Evolutionary conservation across 257 asterid species (phyloP).

Genomic region (Agastache rugosa): DNA sequence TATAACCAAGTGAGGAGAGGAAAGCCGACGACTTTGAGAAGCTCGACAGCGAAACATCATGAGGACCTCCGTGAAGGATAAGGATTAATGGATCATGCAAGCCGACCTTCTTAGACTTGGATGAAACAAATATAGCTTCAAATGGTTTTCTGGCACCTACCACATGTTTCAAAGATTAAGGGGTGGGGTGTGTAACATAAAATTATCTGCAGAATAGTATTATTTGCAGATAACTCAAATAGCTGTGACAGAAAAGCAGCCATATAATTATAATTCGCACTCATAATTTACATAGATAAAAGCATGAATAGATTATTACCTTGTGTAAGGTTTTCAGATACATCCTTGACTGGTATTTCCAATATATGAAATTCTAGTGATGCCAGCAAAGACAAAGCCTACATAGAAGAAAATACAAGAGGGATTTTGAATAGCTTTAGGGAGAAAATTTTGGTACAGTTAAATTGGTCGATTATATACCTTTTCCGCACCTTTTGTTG

Average conservation of each 20-base stretch:
- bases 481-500: conserved; percentile 63
- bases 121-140: conserved; percentile 93
- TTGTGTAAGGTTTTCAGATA: conserved; percentile 53
- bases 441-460: conserved; percentile 2
- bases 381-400: conserved; percentile 69
- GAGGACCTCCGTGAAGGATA: conserved; percentile 95
- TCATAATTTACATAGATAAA: not conserved
- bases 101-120: conserved; percentile 51
- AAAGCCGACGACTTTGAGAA: conserved; percentile 83
- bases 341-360: conserved; percentile 66
- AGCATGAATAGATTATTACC: conserved; percentile 40
- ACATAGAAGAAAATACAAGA: conserved; percentile 27
- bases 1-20: conserved; percentile 82
- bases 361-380: conserved; percentile 56
- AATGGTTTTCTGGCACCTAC: conserved; percentile 79
- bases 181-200: not conserved
- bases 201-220: not conserved
- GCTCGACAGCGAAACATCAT: conserved; percentile 64
- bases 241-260: not conserved
- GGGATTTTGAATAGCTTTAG: conserved; percentile 1
- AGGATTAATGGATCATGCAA: conserved; percentile 66
- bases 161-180: not conserved
- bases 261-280: too few species aligned
- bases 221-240: not conserved
- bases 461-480: conserved; percentile 33